Evolutionary conservation across 2,329 filamentous ascomycete genomes (phyloP), one percentile per base, ranked within the genome.

Genomic region (Apiospora marii): DNA sequence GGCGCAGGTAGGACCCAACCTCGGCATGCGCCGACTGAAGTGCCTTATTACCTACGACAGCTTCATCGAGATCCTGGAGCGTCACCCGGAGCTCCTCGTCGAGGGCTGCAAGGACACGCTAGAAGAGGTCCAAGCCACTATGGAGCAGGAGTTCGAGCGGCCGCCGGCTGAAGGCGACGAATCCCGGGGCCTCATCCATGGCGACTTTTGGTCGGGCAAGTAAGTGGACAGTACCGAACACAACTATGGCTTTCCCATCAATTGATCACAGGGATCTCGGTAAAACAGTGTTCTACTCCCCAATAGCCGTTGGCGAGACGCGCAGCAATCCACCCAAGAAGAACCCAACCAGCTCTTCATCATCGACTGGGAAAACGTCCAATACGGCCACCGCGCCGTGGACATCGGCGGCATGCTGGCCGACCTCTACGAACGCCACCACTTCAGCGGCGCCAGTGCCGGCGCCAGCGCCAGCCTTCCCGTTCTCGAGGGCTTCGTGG

Each of bases 151-250:
- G 43, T 72, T 74, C n/a, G 49, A 71, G 48, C 68, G 37, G 24
- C n/a, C 71, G 41, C n/a, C 68, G n/a, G 49, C 5, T 6, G 53
- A 48, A 14, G 34, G 41, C 6, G 64, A 67, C 1, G 72, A 70
- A 0, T 24, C 71, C 7, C 77, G 77, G 75, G 78, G 78, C 1
- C 46, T 79, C 19, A 78, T 85, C 27, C 84, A 85, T 73, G 83
- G 84, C 0, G 83, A 85, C 71, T 83, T 85, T 64, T 85, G 83
- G 80, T 78, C 81, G 6, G 83, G 82, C 5, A 85, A 85, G 83
- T 85, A 81, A 58, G 83, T 77, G 2, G 2, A 34, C 13, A 24
- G 13, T 49, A 46, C 12, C 19, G 44, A 34, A 22, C 13, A 12
- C 13, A 43, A 3, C 7, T 53, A 27, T 46, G 14, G 41, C 6